phyloP scores from a whole-genome alignment of 2,329 filamentous ascomycete genomes.

The Arthrinium phaeospermum region DNA sequence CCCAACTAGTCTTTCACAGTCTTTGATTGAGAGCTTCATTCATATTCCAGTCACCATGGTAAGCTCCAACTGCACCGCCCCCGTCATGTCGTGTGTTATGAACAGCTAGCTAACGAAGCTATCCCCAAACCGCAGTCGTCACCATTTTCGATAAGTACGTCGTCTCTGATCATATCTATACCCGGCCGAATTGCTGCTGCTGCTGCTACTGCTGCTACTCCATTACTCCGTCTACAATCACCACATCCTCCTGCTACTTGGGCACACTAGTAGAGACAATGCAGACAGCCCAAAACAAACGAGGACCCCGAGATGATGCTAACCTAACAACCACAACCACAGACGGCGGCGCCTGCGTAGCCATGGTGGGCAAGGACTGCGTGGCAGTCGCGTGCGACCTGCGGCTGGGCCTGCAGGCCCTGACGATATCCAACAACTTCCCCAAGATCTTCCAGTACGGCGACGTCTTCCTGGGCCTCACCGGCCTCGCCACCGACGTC shows the following conservation, averaged over 20 bases:
- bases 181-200: slow-evolving; percentile 15
- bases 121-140: slow-evolving; percentile 65
- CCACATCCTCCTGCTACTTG: background rate
- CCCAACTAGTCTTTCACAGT: slow-evolving; percentile 19
- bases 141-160: slow-evolving; percentile 93
- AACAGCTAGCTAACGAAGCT: slow-evolving; percentile 39
- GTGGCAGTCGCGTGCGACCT: slow-evolving; percentile 99
- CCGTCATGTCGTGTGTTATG: slow-evolving; percentile 1
- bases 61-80: slow-evolving; percentile 20
- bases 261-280: background rate
- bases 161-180: slow-evolving; percentile 25
- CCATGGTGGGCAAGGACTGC: slow-evolving; percentile 99
- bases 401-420: slow-evolving; percentile 91
- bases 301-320: slow-evolving; percentile 15
- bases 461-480: slow-evolving; percentile 93
- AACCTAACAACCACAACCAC: slow-evolving; percentile 21
- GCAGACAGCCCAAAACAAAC: background rate
- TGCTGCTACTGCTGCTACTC: too few species aligned
- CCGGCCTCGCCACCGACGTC: slow-evolving; percentile 95
- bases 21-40: slow-evolving; percentile 39
- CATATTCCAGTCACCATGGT: slow-evolving; percentile 18
- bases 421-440: slow-evolving; percentile 99
- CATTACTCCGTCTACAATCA: background rate
- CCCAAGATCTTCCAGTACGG: slow-evolving; percentile 99
- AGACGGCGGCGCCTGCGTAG: slow-evolving; percentile 93